phyloP scores from a whole-genome alignment of 1,284 basidiomycete genomes.

The Phylloporus sp. region DNA sequence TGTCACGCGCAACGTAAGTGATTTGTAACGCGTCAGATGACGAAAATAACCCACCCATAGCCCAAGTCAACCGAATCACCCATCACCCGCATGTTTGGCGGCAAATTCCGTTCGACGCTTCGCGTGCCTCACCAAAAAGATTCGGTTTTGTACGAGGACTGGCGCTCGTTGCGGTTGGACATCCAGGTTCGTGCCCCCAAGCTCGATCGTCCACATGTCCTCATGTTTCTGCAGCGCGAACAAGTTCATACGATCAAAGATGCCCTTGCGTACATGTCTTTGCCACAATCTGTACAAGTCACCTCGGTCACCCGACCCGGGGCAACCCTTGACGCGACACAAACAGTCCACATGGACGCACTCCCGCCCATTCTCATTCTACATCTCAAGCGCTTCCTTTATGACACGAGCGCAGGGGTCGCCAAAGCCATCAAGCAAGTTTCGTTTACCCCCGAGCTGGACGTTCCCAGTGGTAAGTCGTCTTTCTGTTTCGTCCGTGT shows the following conservation, averaged over 20 bases:
- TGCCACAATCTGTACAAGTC: conserved; percentile 84
- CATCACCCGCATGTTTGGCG: conserved; percentile 92
- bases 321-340: conserved; percentile 78
- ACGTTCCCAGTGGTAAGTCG: conserved; percentile 68
- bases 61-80: conserved; percentile 85
- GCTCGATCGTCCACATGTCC: background rate
- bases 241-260: conserved; percentile 83
- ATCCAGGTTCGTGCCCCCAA: conserved; percentile 65
- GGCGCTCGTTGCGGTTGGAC: conserved; percentile 88
- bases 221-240: conserved; percentile 53
- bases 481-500: no score
- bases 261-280: conserved; percentile 79
- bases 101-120: conserved; percentile 89
- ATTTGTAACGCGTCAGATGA: conserved; percentile 1
- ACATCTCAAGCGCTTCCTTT: conserved; percentile 93
- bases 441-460: conserved; percentile 77
- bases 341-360: conserved; percentile 86
- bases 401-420: conserved; percentile 79
- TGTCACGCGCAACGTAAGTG: conserved; percentile 78
- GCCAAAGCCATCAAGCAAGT: conserved; percentile 89
- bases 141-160: conserved; percentile 91
- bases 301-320: conserved; percentile 58
- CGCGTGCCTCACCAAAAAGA: conserved; percentile 84
- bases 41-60: conserved; percentile 40
- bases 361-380: conserved; percentile 88